Evolutionary conservation across 306 rosid species (phyloP), one percentile per base, ranked within the genome.

Genomic region (Clitoria ternatea): DNA sequence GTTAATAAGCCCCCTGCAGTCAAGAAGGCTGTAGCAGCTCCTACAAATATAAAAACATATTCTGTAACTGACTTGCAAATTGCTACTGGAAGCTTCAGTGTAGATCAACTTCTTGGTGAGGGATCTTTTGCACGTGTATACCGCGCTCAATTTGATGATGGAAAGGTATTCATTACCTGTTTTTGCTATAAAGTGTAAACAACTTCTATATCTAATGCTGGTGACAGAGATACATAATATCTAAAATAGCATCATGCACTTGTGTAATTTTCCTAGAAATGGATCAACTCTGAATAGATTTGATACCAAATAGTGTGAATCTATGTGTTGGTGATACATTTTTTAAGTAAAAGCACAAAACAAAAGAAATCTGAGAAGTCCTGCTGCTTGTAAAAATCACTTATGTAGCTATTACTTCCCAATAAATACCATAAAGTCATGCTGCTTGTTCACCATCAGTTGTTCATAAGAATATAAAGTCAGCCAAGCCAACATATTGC

Each of bases 401-500:
- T n/a, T 63, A 11, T 32, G 3, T 13, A 18, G 20, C 64, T 6
- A 45, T 65, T 39, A n/a, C 42, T 26, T 35, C 48, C 66, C 40
- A 9, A 43, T 30, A 29, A 55, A 47, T 73, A 24, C 52, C 68
- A 48, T 27, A n/a, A n/a, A n/a, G n/a, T n/a, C 99, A 95, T 67
- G 99, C 91, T 85, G 96, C 84, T 75, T 91, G 97, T 84, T 86
- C 96, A n/a, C 99, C 99, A 44, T 87, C 99, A 32, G 74, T 95
- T 75, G 84, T 95, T 66, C 99, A 95, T 75, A 91, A 86, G 80
- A 85, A 91, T 73, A 88, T 95, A 10, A 91, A 91, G 82, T 85
- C 99, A 35, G 82, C 91, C n/a, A n/a, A n/a, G n/a, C n/a, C 75
- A 95, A 95, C 80, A 91, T 95, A 79, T 81, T 91, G 48, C 85